These are phyloP conservation scores for Saposhnikovia divaricata DNA, from an alignment of 129 eudicot species.

Conservation along the genomic window DNA sequence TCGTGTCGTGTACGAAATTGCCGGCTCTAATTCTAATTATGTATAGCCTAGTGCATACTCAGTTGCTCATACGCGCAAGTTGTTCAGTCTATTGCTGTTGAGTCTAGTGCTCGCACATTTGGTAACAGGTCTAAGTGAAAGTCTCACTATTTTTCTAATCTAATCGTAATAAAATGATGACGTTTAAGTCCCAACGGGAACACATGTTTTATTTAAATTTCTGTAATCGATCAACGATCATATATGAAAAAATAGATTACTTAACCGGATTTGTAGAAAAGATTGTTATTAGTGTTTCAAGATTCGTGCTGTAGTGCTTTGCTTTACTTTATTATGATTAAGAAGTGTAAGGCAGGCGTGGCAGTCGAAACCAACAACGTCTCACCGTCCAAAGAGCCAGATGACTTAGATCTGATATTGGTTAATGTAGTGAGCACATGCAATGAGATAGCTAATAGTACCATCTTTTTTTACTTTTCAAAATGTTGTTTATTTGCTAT, in stretches of 20 bases:
- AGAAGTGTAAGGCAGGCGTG: not conserved
- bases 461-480: not conserved
- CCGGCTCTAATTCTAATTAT: not conserved
- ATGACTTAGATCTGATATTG: not conserved
- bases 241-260: not conserved
- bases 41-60: not conserved
- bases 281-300: not conserved
- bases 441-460: not conserved
- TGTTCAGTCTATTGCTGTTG: too few species aligned
- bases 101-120: too few species aligned
- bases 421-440: not conserved
- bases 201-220: not conserved
- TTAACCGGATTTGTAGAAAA: not conserved
- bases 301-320: not conserved
- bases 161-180: too few species aligned
- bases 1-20: too few species aligned
- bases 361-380: not conserved
- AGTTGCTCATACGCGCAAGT: too few species aligned
- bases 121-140: too few species aligned
- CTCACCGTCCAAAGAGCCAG: not conserved
- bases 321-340: not conserved
- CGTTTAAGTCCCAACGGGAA: not conserved
- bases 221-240: not conserved
- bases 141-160: too few species aligned
- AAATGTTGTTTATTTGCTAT: too few species aligned